A percentile compares a stretch with the other conserved stretches of the same genome.
phyloP scores from a whole-genome alignment of 192 early-diverging fungal genomes.

The Polychytrium aggregatum region DNA sequence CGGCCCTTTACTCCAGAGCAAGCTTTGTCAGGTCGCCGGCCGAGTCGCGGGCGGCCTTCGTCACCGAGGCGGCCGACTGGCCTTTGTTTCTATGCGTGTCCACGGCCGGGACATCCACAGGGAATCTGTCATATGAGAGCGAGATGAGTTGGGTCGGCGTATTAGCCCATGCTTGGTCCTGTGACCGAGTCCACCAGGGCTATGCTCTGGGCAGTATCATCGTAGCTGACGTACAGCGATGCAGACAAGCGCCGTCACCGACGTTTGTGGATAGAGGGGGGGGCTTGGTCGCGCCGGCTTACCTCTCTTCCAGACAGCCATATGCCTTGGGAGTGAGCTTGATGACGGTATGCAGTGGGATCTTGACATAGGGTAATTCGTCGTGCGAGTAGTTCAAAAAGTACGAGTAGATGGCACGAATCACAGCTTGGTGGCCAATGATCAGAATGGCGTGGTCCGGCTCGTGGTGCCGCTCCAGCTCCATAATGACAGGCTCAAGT shows the following conservation, averaged over 20 bases:
- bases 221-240: slow-evolving; percentile 1
- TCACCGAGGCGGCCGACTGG: too few species aligned
- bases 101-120: slow-evolving; percentile 93
- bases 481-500: slow-evolving; percentile 98
- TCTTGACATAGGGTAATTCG: slow-evolving; percentile 96
- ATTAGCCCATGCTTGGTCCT: too few species aligned
- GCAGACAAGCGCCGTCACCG: neutral
- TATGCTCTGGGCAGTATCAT: neutral
- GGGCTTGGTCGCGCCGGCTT: slow-evolving; percentile 8
- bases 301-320: slow-evolving; percentile 86
- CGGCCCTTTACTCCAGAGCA: too few species aligned
- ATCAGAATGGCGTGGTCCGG: slow-evolving; percentile 80
- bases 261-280: slow-evolving; percentile 3
- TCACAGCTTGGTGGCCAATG: slow-evolving; percentile 94
- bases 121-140: slow-evolving; percentile 40
- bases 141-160: too few species aligned
- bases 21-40: too few species aligned
- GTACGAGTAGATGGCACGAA: slow-evolving; percentile 96
- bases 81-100: too few species aligned
- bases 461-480: slow-evolving; percentile 84
- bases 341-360: slow-evolving; percentile 95
- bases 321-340: slow-evolving; percentile 96
- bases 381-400: slow-evolving; percentile 89
- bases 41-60: too few species aligned
- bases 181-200: neutral